Conservation (phyloP, 345 rosid genomes). For the Physaria fendleri region DNA sequence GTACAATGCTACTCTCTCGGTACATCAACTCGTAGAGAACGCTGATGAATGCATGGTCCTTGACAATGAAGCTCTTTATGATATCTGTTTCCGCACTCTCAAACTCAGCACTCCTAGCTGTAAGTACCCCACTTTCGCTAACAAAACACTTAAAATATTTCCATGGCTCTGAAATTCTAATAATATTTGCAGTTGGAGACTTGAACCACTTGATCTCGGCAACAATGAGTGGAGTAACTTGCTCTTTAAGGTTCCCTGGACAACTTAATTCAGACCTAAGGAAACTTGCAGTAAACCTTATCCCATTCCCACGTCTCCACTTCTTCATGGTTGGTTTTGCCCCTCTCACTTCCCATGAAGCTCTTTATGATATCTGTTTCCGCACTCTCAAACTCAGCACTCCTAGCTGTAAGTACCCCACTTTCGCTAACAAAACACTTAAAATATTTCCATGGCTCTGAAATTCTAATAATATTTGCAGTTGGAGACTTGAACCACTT, state of each 20-base stretch:
- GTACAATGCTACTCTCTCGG: conserved; percentile 94
- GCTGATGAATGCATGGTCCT: conserved; percentile 98
- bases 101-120: conserved; percentile 98
- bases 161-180: not conserved
- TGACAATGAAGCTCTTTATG: conserved; percentile 95
- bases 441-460: not conserved
- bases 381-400: conserved; percentile 93
- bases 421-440: not conserved
- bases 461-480: conserved; percentile 16
- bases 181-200: conserved; percentile 65
- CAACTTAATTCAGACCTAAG: conserved; percentile 93
- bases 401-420: conserved; percentile 79
- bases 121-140: conserved; percentile 30
- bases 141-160: not conserved
- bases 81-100: conserved; percentile 94
- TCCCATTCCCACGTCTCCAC: conserved; percentile 97
- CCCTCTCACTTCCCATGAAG: conserved; percentile 74
- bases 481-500: conserved; percentile 97
- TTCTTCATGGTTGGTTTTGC: conserved; percentile 99
- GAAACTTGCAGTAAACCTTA: conserved; percentile 88
- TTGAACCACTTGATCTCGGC: conserved; percentile 92
- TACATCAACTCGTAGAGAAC: conserved; percentile 91
- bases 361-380: conserved; percentile 97
- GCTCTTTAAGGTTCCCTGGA: conserved; percentile 94
- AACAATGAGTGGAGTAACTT: conserved; percentile 95